Evolutionary conservation across 345 rosid species (phyloP), one percentile per base, ranked within the genome.

Genomic region (Pugionium cornutum): DNA sequence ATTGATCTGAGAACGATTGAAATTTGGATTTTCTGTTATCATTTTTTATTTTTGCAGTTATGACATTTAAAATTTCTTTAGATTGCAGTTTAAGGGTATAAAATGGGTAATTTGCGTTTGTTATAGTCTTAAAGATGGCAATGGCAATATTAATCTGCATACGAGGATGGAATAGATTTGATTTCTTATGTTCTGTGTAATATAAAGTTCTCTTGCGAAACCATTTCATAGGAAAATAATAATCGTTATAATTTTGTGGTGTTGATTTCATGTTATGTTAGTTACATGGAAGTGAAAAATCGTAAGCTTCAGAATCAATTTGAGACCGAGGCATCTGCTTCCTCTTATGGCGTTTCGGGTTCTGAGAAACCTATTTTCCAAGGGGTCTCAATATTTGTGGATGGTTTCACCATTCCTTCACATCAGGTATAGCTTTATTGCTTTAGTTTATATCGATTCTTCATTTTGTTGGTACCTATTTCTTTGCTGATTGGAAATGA

Each of bases 301-400:
- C 67, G 85, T 69, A 92, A 92, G 75, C 96, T 89, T 75, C 89
- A 80, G 31, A 67, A 83, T 34, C 97, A 89, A 77, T 89, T 75
- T 56, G 82, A 67, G 50, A 81, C 77, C 0, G 89, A 88, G 67
- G 97, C 92, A 73, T 74, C 86, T 0, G 58, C 69, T 62, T 64
- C 86, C 63, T 79, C 80, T 31, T 62, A 50, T 44, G 50, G 76
- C 33, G 80, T 48, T 65, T 69, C 82, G 3, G 71, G 64, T 75
- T 74, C 83, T 52, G 74, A 68, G 70, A 82, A 81, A 51, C 81
- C 62, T 67, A 77, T 89, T 26, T 92, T 92, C 78, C 77, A 79
- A n/a, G 97, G 96, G 7, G 89, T 89, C 57, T 81, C 94, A n/a
- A 89, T 88, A 45, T 92, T 89, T 74, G 92, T 89, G 43, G 98